These are phyloP conservation scores for Sporothrix brasiliensis DNA, from an alignment of 2,329 filamentous ascomycete genomes.

Conservation along the genomic window DNA sequence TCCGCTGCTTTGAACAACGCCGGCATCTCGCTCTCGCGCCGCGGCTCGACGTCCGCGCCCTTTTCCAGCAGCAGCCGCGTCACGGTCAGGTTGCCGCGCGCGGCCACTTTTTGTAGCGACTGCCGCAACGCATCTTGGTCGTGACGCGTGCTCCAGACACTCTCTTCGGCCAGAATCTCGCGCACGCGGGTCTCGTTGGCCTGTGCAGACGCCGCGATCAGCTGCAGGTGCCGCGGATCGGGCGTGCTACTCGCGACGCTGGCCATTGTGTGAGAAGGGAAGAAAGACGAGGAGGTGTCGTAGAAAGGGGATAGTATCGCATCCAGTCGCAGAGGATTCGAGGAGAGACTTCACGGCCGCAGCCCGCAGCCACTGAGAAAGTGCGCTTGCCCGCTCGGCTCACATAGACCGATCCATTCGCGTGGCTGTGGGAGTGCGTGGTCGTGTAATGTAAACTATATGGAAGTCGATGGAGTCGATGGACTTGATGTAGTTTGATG, in stretches of 20 bases:
- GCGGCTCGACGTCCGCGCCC: conserved; percentile 46
- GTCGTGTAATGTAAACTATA: not conserved
- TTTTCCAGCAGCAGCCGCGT: conserved; percentile 46
- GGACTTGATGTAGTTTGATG: not conserved
- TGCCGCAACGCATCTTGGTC: conserved; percentile 47
- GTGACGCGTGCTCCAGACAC: conserved; percentile 42
- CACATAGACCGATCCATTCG: conserved; percentile 17
- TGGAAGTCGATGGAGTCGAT: no score
- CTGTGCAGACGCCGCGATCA: conserved; percentile 45
- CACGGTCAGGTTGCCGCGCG: conserved; percentile 44
- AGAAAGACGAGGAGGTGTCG: not conserved
- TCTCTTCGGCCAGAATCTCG: conserved; percentile 44
- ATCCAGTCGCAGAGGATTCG: not conserved
- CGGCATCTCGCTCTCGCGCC: conserved; percentile 43
- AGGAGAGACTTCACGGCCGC: not conserved
- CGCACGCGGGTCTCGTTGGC: conserved; percentile 46
- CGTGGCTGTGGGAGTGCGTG: not conserved
- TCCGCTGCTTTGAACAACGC: conserved; percentile 47
- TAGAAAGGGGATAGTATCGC: not conserved
- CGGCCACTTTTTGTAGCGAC: conserved; percentile 45
- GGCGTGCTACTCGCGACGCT: conserved; percentile 47
- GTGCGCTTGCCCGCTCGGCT: not conserved
- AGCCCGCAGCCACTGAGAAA: conserved; percentile 20
- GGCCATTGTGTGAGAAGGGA: conserved; percentile 22
- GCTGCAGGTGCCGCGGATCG: conserved; percentile 45